phyloP scores from a whole-genome alignment of 768 basidiomycete genomes.

The Asterophora lycoperdoides region DNA sequence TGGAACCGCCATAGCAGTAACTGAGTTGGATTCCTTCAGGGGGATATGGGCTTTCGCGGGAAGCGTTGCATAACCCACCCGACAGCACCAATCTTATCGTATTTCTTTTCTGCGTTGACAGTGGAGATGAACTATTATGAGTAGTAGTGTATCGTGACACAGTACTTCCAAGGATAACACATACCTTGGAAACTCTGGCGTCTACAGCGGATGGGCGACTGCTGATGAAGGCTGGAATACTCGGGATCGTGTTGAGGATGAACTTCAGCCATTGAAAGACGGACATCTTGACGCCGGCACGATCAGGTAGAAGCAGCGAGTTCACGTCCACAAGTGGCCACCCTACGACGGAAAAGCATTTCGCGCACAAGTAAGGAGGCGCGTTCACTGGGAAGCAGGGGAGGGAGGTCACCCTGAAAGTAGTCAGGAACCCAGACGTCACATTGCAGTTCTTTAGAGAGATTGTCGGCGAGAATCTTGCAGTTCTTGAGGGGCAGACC shows the following conservation, averaged over 20 bases:
- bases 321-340: constrained; percentile 26
- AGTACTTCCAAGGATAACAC: neutral
- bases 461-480: constrained; percentile 54
- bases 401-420: too few relatives aligned
- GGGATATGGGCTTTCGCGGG: too few relatives aligned
- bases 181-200: constrained; percentile 20
- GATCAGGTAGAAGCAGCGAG: constrained; percentile 26
- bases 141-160: neutral
- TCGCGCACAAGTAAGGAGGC: too few relatives aligned
- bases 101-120: constrained; percentile 33
- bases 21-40: constrained; percentile 6
- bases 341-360: constrained; percentile 18
- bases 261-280: constrained; percentile 29
- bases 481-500: constrained; percentile 50
- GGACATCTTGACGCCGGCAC: constrained; percentile 30
- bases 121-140: constrained; percentile 29
- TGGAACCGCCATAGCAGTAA: constrained; percentile 22
- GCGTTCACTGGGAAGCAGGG: constrained; percentile 14
- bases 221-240: constrained; percentile 27
- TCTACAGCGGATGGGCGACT: constrained; percentile 32
- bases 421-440: constrained; percentile 66
- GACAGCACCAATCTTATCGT: constrained; percentile 37
- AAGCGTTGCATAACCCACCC: constrained; percentile 26
- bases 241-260: constrained; percentile 21
- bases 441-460: constrained; percentile 45